These are phyloP conservation scores for Boletus semigastroideus DNA, from an alignment of 1,284 basidiomycete species.

Conservation along the genomic window DNA sequence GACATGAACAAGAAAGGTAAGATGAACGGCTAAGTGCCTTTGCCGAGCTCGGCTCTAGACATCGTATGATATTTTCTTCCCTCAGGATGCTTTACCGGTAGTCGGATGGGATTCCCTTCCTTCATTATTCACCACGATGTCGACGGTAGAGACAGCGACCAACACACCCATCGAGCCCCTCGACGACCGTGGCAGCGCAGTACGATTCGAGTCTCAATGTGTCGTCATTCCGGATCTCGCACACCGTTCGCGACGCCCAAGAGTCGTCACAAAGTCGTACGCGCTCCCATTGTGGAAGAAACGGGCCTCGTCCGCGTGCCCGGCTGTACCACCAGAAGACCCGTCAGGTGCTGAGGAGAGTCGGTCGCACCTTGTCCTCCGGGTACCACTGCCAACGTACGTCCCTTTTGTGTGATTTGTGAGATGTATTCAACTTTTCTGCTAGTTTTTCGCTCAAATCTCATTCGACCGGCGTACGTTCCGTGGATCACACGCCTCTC, in stretches of 20 bases:
- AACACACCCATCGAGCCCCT: slow-evolving; percentile 5
- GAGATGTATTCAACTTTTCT: background rate
- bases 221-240: slow-evolving; percentile 60
- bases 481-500: slow-evolving; percentile 32
- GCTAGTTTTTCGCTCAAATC: slow-evolving; percentile 38
- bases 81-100: no score
- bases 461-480: slow-evolving; percentile 36
- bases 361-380: slow-evolving; percentile 46
- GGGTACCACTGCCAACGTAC: slow-evolving; percentile 60
- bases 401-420: slow-evolving; percentile 3
- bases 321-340: slow-evolving; percentile 17
- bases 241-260: slow-evolving; percentile 41
- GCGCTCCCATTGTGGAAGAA: slow-evolving; percentile 62
- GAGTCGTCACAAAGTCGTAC: slow-evolving; percentile 58
- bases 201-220: slow-evolving; percentile 66
- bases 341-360: slow-evolving; percentile 33
- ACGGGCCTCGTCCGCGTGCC: slow-evolving; percentile 25
- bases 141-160: slow-evolving; percentile 2
- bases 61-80: slow-evolving; percentile 25
- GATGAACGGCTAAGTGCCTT: slow-evolving; percentile 6
- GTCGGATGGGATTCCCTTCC: background rate
- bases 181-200: slow-evolving; percentile 35
- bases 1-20: slow-evolving; percentile 13
- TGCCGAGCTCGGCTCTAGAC: slow-evolving; percentile 9
- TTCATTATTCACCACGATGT: slow-evolving; percentile 10